These are phyloP conservation scores for Radiomyces spectabilis DNA, from an alignment of 192 early-diverging fungal species.

Conservation along the genomic window DNA sequence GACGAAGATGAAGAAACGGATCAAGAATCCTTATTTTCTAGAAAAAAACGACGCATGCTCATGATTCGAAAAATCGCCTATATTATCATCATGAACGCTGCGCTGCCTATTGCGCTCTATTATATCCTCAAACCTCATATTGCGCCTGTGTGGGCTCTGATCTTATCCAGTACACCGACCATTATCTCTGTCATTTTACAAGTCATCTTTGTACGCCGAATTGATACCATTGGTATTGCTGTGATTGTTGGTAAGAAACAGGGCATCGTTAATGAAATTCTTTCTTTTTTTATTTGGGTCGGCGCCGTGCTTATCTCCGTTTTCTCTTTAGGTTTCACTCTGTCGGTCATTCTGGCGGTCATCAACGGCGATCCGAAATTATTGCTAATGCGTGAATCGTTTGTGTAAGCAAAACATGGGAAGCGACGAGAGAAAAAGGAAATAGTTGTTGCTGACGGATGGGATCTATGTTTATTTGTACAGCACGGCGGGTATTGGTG, in stretches of 20 bases:
- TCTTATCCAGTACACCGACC: conserved; percentile 36
- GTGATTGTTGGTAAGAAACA: conserved; percentile 24
- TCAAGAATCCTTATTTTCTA: background rate
- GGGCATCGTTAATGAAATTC: background rate
- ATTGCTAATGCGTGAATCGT: conserved; percentile 36
- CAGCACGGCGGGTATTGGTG: conserved; percentile 25
- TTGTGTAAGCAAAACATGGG: conserved; percentile 20
- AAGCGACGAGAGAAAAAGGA: background rate
- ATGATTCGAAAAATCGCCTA: conserved; percentile 8
- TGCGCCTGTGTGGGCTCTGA: conserved; percentile 28
- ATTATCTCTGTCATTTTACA: conserved; percentile 26
- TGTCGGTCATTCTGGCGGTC: conserved; percentile 33
- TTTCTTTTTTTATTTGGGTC: background rate
- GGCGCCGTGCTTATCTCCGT: background rate
- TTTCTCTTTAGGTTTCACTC: conserved; percentile 21
- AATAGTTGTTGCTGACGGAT: background rate
- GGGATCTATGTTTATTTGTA: conserved; percentile 1
- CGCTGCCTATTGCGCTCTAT: conserved; percentile 23
- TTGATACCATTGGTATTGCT: conserved; percentile 23
- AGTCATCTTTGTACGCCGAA: conserved; percentile 9
- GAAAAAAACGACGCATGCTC: background rate
- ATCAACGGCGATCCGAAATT: conserved; percentile 31
- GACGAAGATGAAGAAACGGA: background rate
- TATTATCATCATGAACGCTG: conserved; percentile 19
- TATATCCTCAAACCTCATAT: conserved; percentile 32